A percentile compares a stretch with the other conserved stretches of the same genome.
These are phyloP conservation scores for Rhynchospora breviuscula DNA, from an alignment of 176 grass and related monocot species.

Conservation along the genomic window DNA sequence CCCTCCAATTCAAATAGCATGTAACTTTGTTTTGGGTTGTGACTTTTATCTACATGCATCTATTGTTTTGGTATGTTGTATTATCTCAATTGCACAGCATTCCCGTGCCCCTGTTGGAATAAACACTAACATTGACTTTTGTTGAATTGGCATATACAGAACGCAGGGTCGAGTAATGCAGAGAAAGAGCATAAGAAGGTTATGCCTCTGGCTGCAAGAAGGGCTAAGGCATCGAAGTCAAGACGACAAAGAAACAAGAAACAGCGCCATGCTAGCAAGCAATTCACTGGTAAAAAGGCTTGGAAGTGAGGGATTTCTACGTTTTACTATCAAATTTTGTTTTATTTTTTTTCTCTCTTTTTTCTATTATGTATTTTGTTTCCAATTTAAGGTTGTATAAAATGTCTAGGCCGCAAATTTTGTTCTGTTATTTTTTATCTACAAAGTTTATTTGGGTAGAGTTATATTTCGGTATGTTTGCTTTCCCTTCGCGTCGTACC, in stretches of 20 bases:
- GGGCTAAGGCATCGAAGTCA: constrained; percentile 56
- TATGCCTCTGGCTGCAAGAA: constrained; percentile 66
- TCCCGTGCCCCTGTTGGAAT: background rate
- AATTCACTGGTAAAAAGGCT: constrained; percentile 71
- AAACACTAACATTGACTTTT: background rate
- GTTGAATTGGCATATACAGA: constrained; percentile 26
- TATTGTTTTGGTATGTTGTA: background rate
- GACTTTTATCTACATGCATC: background rate
- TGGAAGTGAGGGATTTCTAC: constrained; percentile 44
- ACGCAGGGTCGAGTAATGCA: constrained; percentile 69
- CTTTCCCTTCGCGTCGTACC: background rate
- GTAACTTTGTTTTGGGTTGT: background rate
- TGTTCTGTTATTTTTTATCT: background rate
- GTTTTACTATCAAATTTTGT: background rate
- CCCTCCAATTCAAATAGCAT: background rate
- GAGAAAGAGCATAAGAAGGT: constrained; percentile 83
- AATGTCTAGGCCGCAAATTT: background rate
- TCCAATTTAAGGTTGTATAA: background rate
- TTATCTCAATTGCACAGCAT: background rate
- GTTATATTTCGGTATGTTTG: background rate
- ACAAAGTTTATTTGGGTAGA: background rate
- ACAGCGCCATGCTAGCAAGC: constrained; percentile 45
- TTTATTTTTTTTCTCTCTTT: background rate
- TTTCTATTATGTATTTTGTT: background rate
- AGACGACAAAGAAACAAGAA: constrained; percentile 53